Conservation (phyloP, 352 stramenopile species). For the Phytophthora macrochlamydospora region DNA sequence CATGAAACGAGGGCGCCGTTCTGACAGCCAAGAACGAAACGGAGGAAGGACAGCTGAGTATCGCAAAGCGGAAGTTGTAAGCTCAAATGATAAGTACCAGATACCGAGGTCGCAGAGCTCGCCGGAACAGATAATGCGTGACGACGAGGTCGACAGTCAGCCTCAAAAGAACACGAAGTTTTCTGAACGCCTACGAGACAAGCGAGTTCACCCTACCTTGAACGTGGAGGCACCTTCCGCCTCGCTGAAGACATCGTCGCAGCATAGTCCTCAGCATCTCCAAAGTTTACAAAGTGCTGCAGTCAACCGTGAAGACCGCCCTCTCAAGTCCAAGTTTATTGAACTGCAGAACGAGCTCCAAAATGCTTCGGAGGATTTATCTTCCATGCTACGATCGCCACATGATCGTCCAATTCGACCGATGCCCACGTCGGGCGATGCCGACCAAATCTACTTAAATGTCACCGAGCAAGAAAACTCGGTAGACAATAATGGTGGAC, state of each 20-base stretch:
- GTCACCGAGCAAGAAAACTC: slow-evolving; percentile 6
- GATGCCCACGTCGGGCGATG: slow-evolving; percentile 12
- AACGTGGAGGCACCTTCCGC: neutral
- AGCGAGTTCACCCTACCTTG: slow-evolving; percentile 9
- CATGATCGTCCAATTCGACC: slow-evolving; percentile 56
- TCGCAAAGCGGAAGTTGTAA: neutral
- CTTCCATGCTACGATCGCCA: slow-evolving; percentile 7
- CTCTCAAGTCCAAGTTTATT: slow-evolving; percentile 45
- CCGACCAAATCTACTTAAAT: slow-evolving; percentile 10
- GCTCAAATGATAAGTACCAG: neutral
- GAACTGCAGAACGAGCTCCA: slow-evolving; percentile 12
- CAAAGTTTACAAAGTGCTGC: slow-evolving; percentile 49
- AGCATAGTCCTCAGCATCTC: slow-evolving; percentile 47
- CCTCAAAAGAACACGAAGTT: slow-evolving; percentile 5
- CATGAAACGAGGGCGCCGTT: slow-evolving; percentile 33
- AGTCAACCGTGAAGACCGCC: slow-evolving; percentile 32
- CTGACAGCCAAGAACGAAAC: slow-evolving; percentile 14
- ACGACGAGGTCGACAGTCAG: slow-evolving; percentile 11
- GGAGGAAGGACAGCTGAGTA: neutral
- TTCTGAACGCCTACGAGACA: slow-evolving; percentile 11
- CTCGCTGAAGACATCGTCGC: slow-evolving; percentile 4
- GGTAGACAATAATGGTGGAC: slow-evolving; percentile 31
- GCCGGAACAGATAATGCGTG: slow-evolving; percentile 12
- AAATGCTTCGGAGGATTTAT: slow-evolving; percentile 3
- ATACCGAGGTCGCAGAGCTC: slow-evolving; percentile 20